Evolutionary conservation across 495 filamentous ascomycete genomes (phyloP).

Genomic region (Terfezia claveryi): DNA sequence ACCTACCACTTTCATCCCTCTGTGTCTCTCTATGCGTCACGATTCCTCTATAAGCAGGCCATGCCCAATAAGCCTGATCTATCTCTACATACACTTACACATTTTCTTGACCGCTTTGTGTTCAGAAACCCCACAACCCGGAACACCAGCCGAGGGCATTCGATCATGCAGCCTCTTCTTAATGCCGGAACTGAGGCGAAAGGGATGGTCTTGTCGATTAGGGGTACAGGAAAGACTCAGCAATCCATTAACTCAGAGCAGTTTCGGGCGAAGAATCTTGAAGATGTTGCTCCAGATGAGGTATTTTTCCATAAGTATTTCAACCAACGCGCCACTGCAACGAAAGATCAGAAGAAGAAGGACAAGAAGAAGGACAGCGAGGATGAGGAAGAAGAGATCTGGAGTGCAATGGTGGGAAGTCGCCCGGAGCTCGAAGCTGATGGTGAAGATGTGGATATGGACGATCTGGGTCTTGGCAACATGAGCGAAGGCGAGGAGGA

Average conservation of each 20-base stretch:
- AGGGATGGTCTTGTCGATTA: constrained; percentile 40
- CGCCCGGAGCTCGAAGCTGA: constrained; percentile 52
- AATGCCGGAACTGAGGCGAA: constrained; percentile 40
- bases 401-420: constrained; percentile 73
- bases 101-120: constrained; percentile 92
- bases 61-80: constrained; percentile 76
- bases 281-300: constrained; percentile 71
- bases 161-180: constrained; percentile 87
- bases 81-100: constrained; percentile 63
- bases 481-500: constrained; percentile 30
- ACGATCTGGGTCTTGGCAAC: constrained; percentile 21
- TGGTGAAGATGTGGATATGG: constrained; percentile 36
- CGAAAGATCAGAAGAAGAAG: constrained; percentile 31
- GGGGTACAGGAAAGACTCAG: constrained; percentile 25
- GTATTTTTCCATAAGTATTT: constrained; percentile 99
- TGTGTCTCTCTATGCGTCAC: constrained; percentile 62
- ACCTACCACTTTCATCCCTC: constrained; percentile 78
- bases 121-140: constrained; percentile 68
- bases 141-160: constrained; percentile 40
- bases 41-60: constrained; percentile 40
- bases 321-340: constrained; percentile 43
- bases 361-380: constrained; percentile 21
- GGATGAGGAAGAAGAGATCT: constrained; percentile 50
- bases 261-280: constrained; percentile 80
- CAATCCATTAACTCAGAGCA: constrained; percentile 57